Percentiles rank a stretch among this genome's conserved stretches.
Evolutionary conservation across 306 rosid species (phyloP).

Genomic region (Argentina anserina): DNA sequence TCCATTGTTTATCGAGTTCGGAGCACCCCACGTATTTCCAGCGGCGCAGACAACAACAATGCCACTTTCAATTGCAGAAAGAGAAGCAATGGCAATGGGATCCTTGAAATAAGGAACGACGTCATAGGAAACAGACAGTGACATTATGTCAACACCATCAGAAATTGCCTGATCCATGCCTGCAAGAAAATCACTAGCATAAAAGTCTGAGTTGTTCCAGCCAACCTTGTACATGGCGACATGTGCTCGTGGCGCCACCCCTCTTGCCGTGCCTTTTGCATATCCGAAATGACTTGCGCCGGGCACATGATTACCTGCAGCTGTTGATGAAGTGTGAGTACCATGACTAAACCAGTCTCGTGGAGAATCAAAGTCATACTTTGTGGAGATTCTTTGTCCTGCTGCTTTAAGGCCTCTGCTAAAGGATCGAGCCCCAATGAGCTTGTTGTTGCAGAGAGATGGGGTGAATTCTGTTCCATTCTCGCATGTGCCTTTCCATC

Average conservation of each 20-base stretch:
- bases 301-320: constrained; percentile 11
- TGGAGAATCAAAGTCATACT: not conserved
- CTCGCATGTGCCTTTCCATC: constrained; percentile 28
- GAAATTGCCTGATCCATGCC: constrained; percentile 21
- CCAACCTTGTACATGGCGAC: constrained; percentile 24
- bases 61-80: constrained; percentile 13
- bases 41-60: constrained; percentile 8
- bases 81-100: constrained; percentile 4
- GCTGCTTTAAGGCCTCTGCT: not conserved
- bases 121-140: not conserved
- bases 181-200: constrained; percentile 11
- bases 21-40: constrained; percentile 1
- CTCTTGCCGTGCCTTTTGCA: constrained; percentile 19
- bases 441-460: constrained; percentile 24
- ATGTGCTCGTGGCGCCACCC: constrained; percentile 16
- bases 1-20: not conserved
- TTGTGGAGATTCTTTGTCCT: not conserved
- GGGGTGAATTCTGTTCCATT: constrained; percentile 12
- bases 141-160: constrained; percentile 18
- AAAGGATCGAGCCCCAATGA: no score
- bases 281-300: constrained; percentile 14
- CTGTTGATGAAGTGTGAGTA: constrained; percentile 21
- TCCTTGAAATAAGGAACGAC: not conserved
- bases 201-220: not conserved
- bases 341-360: constrained; percentile 19